These are phyloP conservation scores for Halenospora varia DNA, from an alignment of 495 filamentous ascomycete species.

Conservation along the genomic window DNA sequence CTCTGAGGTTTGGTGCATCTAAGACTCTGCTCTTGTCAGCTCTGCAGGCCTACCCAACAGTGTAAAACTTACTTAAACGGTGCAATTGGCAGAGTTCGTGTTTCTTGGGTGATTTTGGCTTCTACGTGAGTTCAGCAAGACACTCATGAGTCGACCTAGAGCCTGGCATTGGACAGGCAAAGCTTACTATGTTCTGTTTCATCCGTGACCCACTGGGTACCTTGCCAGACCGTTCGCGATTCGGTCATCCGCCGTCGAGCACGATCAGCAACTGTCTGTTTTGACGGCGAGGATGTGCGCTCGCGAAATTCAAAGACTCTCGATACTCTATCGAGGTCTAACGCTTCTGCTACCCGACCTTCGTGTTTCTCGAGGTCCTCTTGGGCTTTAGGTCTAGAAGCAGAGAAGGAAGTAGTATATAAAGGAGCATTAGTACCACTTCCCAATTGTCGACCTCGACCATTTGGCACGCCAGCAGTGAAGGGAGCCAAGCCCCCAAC, in stretches of 20 bases:
- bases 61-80: slow-evolving; percentile 66
- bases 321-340: slow-evolving; percentile 70
- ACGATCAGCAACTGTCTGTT: background rate
- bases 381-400: slow-evolving; percentile 35
- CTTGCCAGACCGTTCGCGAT: slow-evolving; percentile 23
- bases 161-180: too few species aligned
- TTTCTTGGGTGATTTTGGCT: slow-evolving; percentile 12
- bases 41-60: background rate
- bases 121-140: too few species aligned
- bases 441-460: slow-evolving; percentile 56
- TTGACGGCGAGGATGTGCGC: slow-evolving; percentile 17
- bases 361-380: slow-evolving; percentile 67
- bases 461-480: slow-evolving; percentile 51
- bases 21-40: slow-evolving; percentile 50
- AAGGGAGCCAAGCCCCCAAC: slow-evolving; percentile 64
- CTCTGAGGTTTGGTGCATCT: slow-evolving; percentile 80
- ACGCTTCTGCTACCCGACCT: slow-evolving; percentile 72
- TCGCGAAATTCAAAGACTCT: slow-evolving; percentile 49
- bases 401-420: slow-evolving; percentile 65
- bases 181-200: slow-evolving; percentile 1
- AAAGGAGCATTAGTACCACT: slow-evolving; percentile 73
- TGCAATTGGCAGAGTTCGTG: slow-evolving; percentile 53
- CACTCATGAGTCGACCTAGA: too few species aligned
- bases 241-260: slow-evolving; percentile 30
- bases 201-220: slow-evolving; percentile 8